Evolutionary conservation across 495 filamentous ascomycete genomes (phyloP).

Genomic region (Penicillium ochrochloron): DNA sequence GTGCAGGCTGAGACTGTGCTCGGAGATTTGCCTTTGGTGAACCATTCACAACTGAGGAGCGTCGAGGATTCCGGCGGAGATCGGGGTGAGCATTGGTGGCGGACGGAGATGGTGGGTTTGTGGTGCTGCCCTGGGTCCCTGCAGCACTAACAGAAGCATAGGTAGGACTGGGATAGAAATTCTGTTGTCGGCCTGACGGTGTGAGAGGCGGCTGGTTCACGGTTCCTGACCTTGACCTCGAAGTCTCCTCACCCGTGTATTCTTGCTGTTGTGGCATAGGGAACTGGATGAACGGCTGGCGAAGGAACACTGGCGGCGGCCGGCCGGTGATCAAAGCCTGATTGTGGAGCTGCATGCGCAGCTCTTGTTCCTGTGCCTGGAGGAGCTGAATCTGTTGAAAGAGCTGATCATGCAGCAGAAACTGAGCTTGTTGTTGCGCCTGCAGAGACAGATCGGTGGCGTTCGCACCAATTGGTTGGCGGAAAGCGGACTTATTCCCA

Average conservation of each 20-base stretch:
- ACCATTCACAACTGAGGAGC: slow-evolving; percentile 58
- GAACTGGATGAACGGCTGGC: slow-evolving; percentile 51
- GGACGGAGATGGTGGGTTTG: slow-evolving; percentile 68
- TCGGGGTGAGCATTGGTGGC: slow-evolving; percentile 57
- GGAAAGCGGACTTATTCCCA: slow-evolving; percentile 41
- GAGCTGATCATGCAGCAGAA: slow-evolving; percentile 61
- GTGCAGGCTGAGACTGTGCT: slow-evolving; percentile 70
- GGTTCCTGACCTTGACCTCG: slow-evolving; percentile 47
- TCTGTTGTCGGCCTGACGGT: slow-evolving; percentile 48
- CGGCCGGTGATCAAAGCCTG: slow-evolving; percentile 59
- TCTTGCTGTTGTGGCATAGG: slow-evolving; percentile 49
- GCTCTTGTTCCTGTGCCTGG: slow-evolving; percentile 67
- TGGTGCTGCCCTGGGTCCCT: slow-evolving; percentile 54
- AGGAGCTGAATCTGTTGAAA: slow-evolving; percentile 67
- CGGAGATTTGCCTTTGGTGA: slow-evolving; percentile 57
- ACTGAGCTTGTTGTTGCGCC: slow-evolving; percentile 54
- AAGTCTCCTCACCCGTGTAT: slow-evolving; percentile 43
- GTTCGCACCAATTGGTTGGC: slow-evolving; percentile 37
- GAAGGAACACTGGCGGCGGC: slow-evolving; percentile 51
- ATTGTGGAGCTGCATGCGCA: slow-evolving; percentile 64
- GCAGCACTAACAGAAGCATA: slow-evolving; percentile 50
- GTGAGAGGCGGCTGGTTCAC: slow-evolving; percentile 55
- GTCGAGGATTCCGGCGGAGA: slow-evolving; percentile 59
- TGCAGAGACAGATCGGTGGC: slow-evolving; percentile 50
- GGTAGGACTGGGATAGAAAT: slow-evolving; percentile 51